phyloP scores from a whole-genome alignment of 148 eudicot genomes.

The Bassia scoparia region DNA sequence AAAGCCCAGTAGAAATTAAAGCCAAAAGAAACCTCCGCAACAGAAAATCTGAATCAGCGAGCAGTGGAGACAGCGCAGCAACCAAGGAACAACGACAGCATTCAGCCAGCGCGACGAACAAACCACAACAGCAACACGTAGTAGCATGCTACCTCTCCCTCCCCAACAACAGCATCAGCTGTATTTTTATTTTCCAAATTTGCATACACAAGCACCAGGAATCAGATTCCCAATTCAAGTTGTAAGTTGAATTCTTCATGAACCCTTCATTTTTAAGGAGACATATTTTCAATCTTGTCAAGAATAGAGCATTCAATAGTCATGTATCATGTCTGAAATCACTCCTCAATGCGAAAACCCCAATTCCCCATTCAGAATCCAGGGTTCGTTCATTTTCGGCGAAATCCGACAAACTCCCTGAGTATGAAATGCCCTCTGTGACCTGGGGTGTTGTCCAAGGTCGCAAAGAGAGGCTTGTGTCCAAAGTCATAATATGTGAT shows the following conservation, averaged over 20 bases:
- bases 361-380: conserved; percentile 24
- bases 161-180: too few species aligned
- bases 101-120: too few species aligned
- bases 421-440: conserved; percentile 91
- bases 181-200: too few species aligned
- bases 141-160: too few species aligned
- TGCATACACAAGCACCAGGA: too few species aligned
- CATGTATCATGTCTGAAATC: neutral
- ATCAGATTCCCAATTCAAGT: too few species aligned
- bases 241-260: conserved; percentile 20
- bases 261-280: conserved; percentile 27
- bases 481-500: conserved; percentile 83
- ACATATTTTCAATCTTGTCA: conserved; percentile 21
- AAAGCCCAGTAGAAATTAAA: too few species aligned
- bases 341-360: neutral
- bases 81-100: too few species aligned
- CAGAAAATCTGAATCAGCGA: too few species aligned
- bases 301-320: neutral
- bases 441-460: conserved; percentile 99
- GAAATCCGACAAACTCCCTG: conserved; percentile 58
- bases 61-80: too few species aligned
- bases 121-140: too few species aligned
- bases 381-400: conserved; percentile 46
- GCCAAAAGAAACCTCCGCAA: too few species aligned
- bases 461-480: conserved; percentile 77